These are phyloP conservation scores for Sarcomyxa edulis DNA, from an alignment of 768 basidiomycete genomes.

Conservation along the genomic window DNA sequence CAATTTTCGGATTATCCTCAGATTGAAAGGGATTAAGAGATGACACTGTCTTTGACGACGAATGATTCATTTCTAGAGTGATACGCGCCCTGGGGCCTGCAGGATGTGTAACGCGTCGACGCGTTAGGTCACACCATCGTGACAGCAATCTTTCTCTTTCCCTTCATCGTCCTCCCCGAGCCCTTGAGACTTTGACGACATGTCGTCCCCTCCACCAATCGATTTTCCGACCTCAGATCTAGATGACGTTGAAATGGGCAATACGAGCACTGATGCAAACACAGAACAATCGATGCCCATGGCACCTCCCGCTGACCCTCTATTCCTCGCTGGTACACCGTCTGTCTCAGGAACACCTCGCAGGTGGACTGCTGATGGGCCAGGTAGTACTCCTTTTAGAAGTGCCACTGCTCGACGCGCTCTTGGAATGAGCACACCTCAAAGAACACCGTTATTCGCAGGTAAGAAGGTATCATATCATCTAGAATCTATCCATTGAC, in stretches of 20 bases:
- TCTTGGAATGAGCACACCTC: constrained; percentile 51
- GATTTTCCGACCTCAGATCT: constrained; percentile 62
- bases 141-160: constrained; percentile 14
- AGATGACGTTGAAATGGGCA: constrained; percentile 52
- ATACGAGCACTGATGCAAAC: constrained; percentile 35
- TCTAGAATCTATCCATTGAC: constrained; percentile 1
- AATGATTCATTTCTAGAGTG: too few species aligned
- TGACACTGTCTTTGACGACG: too few species aligned
- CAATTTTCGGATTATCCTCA: too few species aligned
- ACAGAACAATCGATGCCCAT: constrained; percentile 34
- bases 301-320: constrained; percentile 36
- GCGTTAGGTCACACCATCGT: too few species aligned
- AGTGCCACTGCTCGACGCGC: constrained; percentile 47
- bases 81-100: too few species aligned
- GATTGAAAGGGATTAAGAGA: too few species aligned
- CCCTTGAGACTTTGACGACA: constrained; percentile 24
- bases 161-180: constrained; percentile 5
- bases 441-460: constrained; percentile 46
- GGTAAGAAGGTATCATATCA: constrained; percentile 28
- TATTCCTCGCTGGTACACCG: constrained; percentile 53
- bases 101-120: too few species aligned
- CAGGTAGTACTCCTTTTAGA: constrained; percentile 42
- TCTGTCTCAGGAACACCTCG: constrained; percentile 47
- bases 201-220: constrained; percentile 63
- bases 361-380: constrained; percentile 30